phyloP scores from a whole-genome alignment of 768 basidiomycete genomes.

The Pleurotus eryngii region DNA sequence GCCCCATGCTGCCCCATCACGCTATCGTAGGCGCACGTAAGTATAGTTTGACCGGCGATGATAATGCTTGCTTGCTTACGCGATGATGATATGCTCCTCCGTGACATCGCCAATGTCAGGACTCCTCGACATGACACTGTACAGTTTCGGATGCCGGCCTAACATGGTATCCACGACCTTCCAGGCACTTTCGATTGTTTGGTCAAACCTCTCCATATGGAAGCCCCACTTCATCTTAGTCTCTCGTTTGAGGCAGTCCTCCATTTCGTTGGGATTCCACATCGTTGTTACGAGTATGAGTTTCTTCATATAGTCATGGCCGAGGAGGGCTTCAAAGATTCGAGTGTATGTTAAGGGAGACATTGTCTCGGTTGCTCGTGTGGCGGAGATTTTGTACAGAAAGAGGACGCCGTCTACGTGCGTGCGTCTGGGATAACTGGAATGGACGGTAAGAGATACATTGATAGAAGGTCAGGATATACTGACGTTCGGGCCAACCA shows the following conservation, averaged over 20 bases:
- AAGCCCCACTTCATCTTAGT: constrained; percentile 16
- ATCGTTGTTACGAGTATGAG: constrained; percentile 25
- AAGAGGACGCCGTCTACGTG: constrained; percentile 4
- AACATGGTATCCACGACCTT: constrained; percentile 10
- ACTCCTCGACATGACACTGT: not conserved
- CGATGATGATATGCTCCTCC: constrained; percentile 9
- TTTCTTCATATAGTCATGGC: constrained; percentile 1
- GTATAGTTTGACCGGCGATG: not conserved
- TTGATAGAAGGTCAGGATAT: not conserved
- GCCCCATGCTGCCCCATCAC: constrained; percentile 4
- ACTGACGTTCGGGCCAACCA: constrained; percentile 5
- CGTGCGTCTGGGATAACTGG: constrained; percentile 2
- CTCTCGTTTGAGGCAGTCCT: constrained; percentile 15
- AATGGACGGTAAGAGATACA: not conserved
- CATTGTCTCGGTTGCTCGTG: constrained; percentile 2
- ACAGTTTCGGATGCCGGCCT: not conserved
- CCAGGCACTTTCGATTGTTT: constrained; percentile 15
- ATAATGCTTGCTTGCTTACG: constrained; percentile 3
- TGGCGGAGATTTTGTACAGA: constrained; percentile 1
- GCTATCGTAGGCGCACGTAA: not conserved
- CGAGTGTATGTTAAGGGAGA: not conserved
- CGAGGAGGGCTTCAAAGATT: constrained; percentile 1
- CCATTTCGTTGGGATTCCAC: constrained; percentile 19
- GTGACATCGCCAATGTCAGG: constrained; percentile 11
- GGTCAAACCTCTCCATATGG: constrained; percentile 11